Evolutionary conservation across 2,329 filamentous ascomycete species (phyloP).

Genomic region (Chaetomiaceae sp.): DNA sequence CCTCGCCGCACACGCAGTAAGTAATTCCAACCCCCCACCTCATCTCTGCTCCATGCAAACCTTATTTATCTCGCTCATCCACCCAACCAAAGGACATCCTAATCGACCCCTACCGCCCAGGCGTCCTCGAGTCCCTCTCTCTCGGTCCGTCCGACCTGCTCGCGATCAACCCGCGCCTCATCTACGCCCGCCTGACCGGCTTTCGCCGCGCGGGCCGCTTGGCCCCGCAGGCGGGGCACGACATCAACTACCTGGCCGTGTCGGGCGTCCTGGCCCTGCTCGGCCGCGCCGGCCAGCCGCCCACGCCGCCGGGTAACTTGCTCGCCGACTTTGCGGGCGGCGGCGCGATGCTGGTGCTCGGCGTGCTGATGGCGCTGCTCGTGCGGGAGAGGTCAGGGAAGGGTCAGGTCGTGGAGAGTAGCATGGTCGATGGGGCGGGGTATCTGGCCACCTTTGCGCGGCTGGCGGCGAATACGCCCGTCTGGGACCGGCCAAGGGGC

Average conservation of each 20-base stretch:
- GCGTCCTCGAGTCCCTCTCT: constrained; percentile 78
- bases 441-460: constrained; percentile 76
- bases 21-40: no score
- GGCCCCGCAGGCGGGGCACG: constrained; percentile 82
- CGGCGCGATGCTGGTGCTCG: constrained; percentile 73
- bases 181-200: constrained; percentile 82
- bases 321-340: constrained; percentile 89
- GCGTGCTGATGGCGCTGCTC: constrained; percentile 73
- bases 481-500: constrained; percentile 61
- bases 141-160: constrained; percentile 66
- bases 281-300: constrained; percentile 61
- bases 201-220: constrained; percentile 86
- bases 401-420: constrained; percentile 92
- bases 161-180: constrained; percentile 63
- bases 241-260: constrained; percentile 94
- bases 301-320: constrained; percentile 75
- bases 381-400: constrained; percentile 48
- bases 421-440: constrained; percentile 88
- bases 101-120: constrained; percentile 90
- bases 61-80: no score
- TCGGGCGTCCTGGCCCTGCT: constrained; percentile 73
- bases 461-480: constrained; percentile 54
- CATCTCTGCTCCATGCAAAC: no score
- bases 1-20: constrained; percentile 47
- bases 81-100: constrained; percentile 54